Evolutionary conservation across 257 asterid genomes (phyloP).

Genomic region (Ilex asprella): DNA sequence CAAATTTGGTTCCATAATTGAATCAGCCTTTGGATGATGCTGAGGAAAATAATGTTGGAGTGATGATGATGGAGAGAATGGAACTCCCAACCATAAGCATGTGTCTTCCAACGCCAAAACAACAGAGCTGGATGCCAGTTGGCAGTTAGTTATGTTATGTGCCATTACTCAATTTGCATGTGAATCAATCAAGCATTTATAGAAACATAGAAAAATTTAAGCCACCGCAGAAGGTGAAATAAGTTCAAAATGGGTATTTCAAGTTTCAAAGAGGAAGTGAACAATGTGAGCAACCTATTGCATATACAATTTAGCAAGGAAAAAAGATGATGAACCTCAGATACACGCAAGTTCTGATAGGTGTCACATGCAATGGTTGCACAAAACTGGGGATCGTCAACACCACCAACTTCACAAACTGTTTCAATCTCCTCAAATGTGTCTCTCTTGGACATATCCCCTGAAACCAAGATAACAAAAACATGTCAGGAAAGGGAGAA

Average conservation of each 20-base stretch:
- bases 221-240: slow-evolving; percentile 4
- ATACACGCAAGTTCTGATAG: slow-evolving; percentile 80
- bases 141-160: too few species aligned
- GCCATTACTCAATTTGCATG: too few species aligned
- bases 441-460: slow-evolving; percentile 62
- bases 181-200: slow-evolving; percentile 37
- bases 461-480: slow-evolving; percentile 18
- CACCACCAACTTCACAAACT: slow-evolving; percentile 38
- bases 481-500: too few species aligned
- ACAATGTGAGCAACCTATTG: neutral
- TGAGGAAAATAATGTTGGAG: too few species aligned
- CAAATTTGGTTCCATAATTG: too few species aligned
- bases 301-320: too few species aligned
- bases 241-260: neutral
- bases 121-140: too few species aligned
- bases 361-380: slow-evolving; percentile 90
- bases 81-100: too few species aligned
- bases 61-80: too few species aligned
- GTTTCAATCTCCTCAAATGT: slow-evolving; percentile 33
- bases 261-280: neutral
- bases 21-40: too few species aligned
- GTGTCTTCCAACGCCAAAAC: too few species aligned
- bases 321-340: slow-evolving; percentile 48
- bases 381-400: slow-evolving; percentile 87
- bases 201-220: slow-evolving; percentile 47